Percentiles rank a stretch among this genome's conserved stretches.
phyloP scores from a whole-genome alignment of 352 stramenopile genomes.

The Phytophthora pistaciae region DNA sequence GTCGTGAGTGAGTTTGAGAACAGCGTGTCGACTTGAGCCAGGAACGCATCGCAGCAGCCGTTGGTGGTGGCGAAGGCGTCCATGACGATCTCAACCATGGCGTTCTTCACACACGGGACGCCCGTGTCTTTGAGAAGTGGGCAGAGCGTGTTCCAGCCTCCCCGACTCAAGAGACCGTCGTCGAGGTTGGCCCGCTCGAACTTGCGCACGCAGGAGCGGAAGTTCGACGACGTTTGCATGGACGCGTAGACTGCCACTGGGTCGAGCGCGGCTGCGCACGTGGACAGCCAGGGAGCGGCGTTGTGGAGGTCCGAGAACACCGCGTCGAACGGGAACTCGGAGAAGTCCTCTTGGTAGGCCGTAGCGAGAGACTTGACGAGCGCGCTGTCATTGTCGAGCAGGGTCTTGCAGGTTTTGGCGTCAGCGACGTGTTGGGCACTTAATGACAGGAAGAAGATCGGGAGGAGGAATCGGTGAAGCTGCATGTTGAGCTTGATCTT shows the following conservation, averaged over 20 bases:
- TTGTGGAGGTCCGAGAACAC: constrained; percentile 23
- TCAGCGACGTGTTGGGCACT: neutral
- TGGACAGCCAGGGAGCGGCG: constrained; percentile 44
- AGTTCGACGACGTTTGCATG: constrained; percentile 22
- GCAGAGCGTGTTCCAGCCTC: constrained; percentile 24
- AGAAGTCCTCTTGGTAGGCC: neutral
- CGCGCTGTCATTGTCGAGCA: constrained; percentile 5
- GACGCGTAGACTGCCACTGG: constrained; percentile 18
- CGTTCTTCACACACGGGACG: constrained; percentile 38
- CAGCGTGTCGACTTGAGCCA: constrained; percentile 33
- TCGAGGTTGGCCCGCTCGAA: constrained; percentile 7
- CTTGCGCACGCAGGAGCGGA: constrained; percentile 28
- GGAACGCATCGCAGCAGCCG: constrained; percentile 52
- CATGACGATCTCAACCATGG: constrained; percentile 31
- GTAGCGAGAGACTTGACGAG: constrained; percentile 5
- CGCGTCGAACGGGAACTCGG: constrained; percentile 1
- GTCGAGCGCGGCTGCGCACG: constrained; percentile 46
- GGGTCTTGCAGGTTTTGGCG: neutral
- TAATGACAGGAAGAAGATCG: neutral
- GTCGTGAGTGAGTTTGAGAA: constrained; percentile 38
- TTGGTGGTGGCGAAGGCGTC: constrained; percentile 18
- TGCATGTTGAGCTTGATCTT: neutral
- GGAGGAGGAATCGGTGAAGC: neutral
- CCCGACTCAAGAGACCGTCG: neutral
- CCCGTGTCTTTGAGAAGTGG: constrained; percentile 36